A percentile compares a stretch with the other conserved stretches of the same genome.
phyloP scores from a whole-genome alignment of 345 rosid genomes.

The Microthlaspi erraticum region DNA sequence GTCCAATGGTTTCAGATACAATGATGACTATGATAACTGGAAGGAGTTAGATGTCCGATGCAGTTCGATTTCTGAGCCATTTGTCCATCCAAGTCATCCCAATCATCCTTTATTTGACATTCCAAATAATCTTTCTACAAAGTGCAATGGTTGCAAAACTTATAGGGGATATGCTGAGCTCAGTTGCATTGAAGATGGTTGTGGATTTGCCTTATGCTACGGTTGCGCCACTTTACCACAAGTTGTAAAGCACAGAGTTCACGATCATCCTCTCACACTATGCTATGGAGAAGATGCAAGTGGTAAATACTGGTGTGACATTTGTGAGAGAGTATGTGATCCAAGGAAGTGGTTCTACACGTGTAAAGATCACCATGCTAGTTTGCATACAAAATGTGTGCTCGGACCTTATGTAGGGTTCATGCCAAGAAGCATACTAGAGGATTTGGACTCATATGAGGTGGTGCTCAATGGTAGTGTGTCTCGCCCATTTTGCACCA shows the following conservation, averaged over 20 bases:
- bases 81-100: neutral
- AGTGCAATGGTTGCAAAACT: neutral
- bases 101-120: neutral
- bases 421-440: neutral
- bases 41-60: neutral
- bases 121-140: too few species aligned
- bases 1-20: neutral
- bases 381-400: too few species aligned
- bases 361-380: too few species aligned
- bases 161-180: too few species aligned
- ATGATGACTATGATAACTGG: accelerated
- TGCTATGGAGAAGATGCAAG: neutral
- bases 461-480: slow-evolving; percentile 1
- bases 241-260: neutral
- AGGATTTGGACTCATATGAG: too few species aligned
- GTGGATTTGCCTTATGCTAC: neutral
- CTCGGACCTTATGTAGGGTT: too few species aligned
- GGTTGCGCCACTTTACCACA: slow-evolving; percentile 4
- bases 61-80: slow-evolving; percentile 5
- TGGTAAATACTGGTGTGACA: slow-evolving; percentile 8
- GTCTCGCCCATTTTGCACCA: neutral
- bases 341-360: slow-evolving; percentile 12
- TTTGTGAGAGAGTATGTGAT: neutral
- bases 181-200: neutral
- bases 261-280: slow-evolving; percentile 1